Conservation (phyloP, 2,329 filamentous ascomycete species). For the Xylariales sp. region DNA sequence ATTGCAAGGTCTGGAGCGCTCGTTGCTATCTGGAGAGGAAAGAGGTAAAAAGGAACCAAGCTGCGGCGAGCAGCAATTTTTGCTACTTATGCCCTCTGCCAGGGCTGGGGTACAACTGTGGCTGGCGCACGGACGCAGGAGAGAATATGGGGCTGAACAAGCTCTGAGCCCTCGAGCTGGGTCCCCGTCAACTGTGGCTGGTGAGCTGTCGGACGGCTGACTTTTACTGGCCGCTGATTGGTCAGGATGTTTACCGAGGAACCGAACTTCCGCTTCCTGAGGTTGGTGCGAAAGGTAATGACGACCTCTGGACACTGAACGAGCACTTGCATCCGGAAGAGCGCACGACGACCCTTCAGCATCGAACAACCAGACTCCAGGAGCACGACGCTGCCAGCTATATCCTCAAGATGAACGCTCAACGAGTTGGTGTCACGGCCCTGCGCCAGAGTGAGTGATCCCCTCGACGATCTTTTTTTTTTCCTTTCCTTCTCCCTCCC, state of each 20-base stretch:
- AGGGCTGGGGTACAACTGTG: background rate
- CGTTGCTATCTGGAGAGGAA: constrained; percentile 48
- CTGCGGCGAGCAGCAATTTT: background rate
- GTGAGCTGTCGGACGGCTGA: constrained; percentile 1
- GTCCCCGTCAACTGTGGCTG: too few relatives aligned
- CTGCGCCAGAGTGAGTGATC: constrained; percentile 55
- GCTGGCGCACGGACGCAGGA: background rate
- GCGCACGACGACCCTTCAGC: too few relatives aligned
- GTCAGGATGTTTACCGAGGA: constrained; percentile 8
- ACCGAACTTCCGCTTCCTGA: constrained; percentile 4
- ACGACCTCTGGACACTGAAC: too few relatives aligned
- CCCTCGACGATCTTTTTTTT: background rate
- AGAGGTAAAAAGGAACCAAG: constrained; percentile 16
- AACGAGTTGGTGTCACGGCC: constrained; percentile 54
- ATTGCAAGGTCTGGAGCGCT: constrained; percentile 31
- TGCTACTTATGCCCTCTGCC: background rate
- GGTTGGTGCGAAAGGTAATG: too few relatives aligned
- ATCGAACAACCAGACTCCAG: too few relatives aligned
- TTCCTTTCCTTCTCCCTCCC: too few relatives aligned
- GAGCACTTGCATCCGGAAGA: too few relatives aligned
- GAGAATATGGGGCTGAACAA: too few relatives aligned
- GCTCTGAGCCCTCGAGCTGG: too few relatives aligned
- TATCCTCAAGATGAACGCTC: constrained; percentile 50
- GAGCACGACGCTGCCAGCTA: too few relatives aligned
- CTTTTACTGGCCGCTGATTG: constrained; percentile 4